Evolutionary conservation across 2,329 filamentous ascomycete genomes (phyloP).

Genomic region (Trichoderma sp.): DNA sequence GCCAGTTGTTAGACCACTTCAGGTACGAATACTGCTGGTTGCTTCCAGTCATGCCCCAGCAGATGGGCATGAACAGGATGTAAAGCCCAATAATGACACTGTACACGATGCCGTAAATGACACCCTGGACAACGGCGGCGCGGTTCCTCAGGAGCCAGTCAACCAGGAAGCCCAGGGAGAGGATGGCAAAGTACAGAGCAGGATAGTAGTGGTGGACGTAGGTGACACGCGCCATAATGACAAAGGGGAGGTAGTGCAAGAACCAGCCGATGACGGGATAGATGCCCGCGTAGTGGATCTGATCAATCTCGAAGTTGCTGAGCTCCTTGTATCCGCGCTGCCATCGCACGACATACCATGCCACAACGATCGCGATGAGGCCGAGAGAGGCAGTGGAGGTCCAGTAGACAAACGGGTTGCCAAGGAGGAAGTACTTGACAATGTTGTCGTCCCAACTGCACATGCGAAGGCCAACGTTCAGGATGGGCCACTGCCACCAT

Average conservation of each 20-base stretch:
- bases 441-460: constrained; percentile 95
- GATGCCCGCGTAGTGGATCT: constrained; percentile 88
- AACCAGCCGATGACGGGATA: constrained; percentile 95
- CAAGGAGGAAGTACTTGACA: constrained; percentile 97
- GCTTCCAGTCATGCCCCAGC: constrained; percentile 89
- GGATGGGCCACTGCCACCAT: constrained; percentile 98
- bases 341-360: constrained; percentile 91
- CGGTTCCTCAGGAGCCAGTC: constrained; percentile 77
- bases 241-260: constrained; percentile 92
- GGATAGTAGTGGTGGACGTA: constrained; percentile 99
- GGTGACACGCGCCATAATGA: constrained; percentile 96
- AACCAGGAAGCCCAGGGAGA: constrained; percentile 80
- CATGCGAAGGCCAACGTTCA: constrained; percentile 95
- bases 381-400: constrained; percentile 77
- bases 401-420: constrained; percentile 97
- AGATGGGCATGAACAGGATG: constrained; percentile 86
- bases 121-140: constrained; percentile 60
- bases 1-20: constrained; percentile 91
- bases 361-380: constrained; percentile 66
- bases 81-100: constrained; percentile 74
- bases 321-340: constrained; percentile 91
- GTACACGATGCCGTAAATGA: constrained; percentile 73
- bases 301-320: constrained; percentile 75
- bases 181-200: constrained; percentile 93
- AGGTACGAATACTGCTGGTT: constrained; percentile 84